Evolutionary conservation across 495 filamentous ascomycete genomes (phyloP).

Genomic region (Talaromyces nanjingensis): DNA sequence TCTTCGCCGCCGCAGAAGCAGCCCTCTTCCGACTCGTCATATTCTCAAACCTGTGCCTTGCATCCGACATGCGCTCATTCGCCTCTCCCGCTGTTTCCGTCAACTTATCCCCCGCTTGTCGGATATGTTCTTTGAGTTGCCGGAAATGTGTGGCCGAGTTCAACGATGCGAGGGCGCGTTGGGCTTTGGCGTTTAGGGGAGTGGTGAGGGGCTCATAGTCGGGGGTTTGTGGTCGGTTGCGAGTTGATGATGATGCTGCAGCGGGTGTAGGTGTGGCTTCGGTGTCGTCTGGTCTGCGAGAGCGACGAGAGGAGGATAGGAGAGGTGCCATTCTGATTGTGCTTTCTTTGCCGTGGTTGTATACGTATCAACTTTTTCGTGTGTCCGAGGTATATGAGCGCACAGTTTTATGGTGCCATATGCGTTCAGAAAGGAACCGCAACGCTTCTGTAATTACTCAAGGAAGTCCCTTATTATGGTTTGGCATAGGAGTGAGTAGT

Average conservation of each 20-base stretch:
- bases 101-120: conserved; percentile 30
- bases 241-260: conserved; percentile 15
- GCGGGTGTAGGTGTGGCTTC: conserved; percentile 11
- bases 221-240: conserved; percentile 26
- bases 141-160: conserved; percentile 23
- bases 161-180: conserved; percentile 27
- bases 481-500: neutral
- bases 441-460: neutral
- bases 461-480: neutral
- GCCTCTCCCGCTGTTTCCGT: conserved; percentile 38
- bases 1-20: conserved; percentile 6
- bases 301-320: conserved; percentile 17
- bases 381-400: neutral
- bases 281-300: conserved; percentile 22
- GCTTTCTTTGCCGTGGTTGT: neutral
- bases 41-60: conserved; percentile 24
- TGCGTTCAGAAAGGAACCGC: neutral
- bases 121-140: conserved; percentile 27
- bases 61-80: conserved; percentile 37
- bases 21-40: conserved; percentile 17
- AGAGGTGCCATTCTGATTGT: conserved; percentile 17
- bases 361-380: neutral
- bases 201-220: conserved; percentile 51
- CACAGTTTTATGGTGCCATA: neutral
- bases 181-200: conserved; percentile 34